Percentiles rank a stretch among this genome's conserved stretches.
These are phyloP conservation scores for Geotrichum bryndzae DNA, from an alignment of 1,139 yeast species.

Conservation along the genomic window DNA sequence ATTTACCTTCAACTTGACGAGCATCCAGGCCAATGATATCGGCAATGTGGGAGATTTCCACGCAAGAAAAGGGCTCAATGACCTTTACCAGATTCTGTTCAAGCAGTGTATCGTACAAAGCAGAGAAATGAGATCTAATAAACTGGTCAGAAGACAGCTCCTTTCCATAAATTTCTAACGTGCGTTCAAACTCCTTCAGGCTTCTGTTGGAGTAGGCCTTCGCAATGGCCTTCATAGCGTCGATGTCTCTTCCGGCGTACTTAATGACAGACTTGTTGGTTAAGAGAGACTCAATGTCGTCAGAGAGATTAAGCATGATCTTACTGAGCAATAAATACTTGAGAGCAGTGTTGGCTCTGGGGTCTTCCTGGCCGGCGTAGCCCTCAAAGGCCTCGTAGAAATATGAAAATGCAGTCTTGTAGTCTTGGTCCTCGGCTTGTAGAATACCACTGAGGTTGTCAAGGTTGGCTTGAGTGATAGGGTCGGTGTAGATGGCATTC, in stretches of 20 bases:
- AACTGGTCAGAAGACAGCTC: slow-evolving; percentile 85
- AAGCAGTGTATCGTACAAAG: slow-evolving; percentile 83
- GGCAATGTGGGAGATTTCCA: slow-evolving; percentile 84
- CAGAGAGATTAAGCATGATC: slow-evolving; percentile 83
- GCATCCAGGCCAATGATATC: slow-evolving; percentile 81
- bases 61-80: slow-evolving; percentile 92
- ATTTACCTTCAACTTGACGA: slow-evolving; percentile 87
- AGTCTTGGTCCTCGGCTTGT: slow-evolving; percentile 96
- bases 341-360: slow-evolving; percentile 67
- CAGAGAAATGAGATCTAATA: slow-evolving; percentile 86
- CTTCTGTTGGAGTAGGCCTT: slow-evolving; percentile 86
- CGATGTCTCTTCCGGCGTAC: slow-evolving; percentile 67
- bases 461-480: slow-evolving; percentile 88
- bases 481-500: slow-evolving; percentile 90
- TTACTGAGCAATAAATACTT: slow-evolving; percentile 90
- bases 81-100: slow-evolving; percentile 92
- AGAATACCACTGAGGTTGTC: slow-evolving; percentile 94
- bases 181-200: slow-evolving; percentile 79
- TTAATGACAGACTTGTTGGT: slow-evolving; percentile 74
- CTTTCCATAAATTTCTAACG: slow-evolving; percentile 60
- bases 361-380: slow-evolving; percentile 52
- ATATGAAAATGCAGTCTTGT: slow-evolving; percentile 91
- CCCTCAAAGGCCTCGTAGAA: slow-evolving; percentile 94
- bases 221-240: slow-evolving; percentile 93
- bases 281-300: slow-evolving; percentile 75